Percentiles rank a stretch among this genome's conserved stretches.
Evolutionary conservation across 2,329 filamentous ascomycete genomes (phyloP).

Genomic region (Microthyrium microscopicum): DNA sequence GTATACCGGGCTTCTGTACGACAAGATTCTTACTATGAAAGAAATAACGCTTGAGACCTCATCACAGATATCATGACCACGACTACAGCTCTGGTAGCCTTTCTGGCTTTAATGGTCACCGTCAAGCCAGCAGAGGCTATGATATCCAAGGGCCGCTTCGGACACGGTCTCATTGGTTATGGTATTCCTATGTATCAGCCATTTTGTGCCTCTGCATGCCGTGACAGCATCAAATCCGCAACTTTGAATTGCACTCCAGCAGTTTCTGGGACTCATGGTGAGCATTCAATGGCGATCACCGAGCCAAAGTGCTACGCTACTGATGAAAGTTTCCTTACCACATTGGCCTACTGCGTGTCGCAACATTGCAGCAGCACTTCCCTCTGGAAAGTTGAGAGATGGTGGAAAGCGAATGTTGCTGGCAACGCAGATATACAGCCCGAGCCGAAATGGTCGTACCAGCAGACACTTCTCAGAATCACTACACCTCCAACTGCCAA

Average conservation of each 20-base stretch:
- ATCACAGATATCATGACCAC: no score
- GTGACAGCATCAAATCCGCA: conserved; percentile 7
- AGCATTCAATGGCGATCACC: conserved; percentile 2
- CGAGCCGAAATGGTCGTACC: conserved; percentile 5
- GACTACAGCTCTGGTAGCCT: no score
- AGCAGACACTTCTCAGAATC: conserved; percentile 4
- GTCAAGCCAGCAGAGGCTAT: neutral
- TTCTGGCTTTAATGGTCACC: no score
- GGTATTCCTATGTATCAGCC: conserved; percentile 10
- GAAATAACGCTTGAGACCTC: no score
- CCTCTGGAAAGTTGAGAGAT: conserved; percentile 11
- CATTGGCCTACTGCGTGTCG: conserved; percentile 12
- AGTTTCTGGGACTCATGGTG: conserved; percentile 1
- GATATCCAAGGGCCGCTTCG: conserved; percentile 5
- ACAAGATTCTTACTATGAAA: no score
- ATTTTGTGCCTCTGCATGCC: conserved; percentile 11
- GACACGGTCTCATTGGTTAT: conserved; percentile 12
- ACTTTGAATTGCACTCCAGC: conserved; percentile 9
- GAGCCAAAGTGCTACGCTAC: conserved; percentile 12
- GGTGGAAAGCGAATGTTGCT: conserved; percentile 5
- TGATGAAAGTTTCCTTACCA: conserved; percentile 11
- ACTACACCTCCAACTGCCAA: neutral
- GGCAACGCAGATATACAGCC: conserved; percentile 2
- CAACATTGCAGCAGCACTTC: conserved; percentile 8
- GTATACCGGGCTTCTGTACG: no score